Evolutionary conservation across 2,329 filamentous ascomycete species (phyloP), one percentile per base, ranked within the genome.

Genomic region (Pseudocercospora crystallina): DNA sequence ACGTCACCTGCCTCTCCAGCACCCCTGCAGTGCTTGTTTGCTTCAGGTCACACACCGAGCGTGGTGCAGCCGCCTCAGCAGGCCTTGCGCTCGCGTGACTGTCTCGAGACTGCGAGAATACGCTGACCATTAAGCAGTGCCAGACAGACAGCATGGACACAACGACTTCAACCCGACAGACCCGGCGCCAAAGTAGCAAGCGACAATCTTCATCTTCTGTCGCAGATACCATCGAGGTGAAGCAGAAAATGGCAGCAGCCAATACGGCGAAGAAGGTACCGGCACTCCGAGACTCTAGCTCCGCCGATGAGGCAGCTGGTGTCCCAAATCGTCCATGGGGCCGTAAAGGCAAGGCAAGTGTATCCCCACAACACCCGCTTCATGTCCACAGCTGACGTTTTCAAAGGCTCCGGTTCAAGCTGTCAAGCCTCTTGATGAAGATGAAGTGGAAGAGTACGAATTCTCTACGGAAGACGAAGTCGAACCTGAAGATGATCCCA

Each of bases 381-480:
- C 20, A 26, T 32, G 10, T 9, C 15, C 47, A 51, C 13, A 37
- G 29, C 48, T 26, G 36, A 30, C 17, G 36, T n/a, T 26, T 34
- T 39, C 45, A 5, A 41, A 53, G 5, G 45, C 47, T 43, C 30
- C 42, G 11, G 35, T 17, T 8, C 31, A 35, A 12, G 26, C 29
- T 34, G 13, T 30, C 29, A 14, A 30, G 30, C 31, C 33, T 30
- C 34, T 47, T 11, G 20, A 38, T 32, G 45, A 40, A 12, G 20
- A 51, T 20, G 51, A 54, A 15, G 36, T 79, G 17, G 52, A 58
- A 37, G 52, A 59, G 39, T 47, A 44, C 34, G 43, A 40, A n/a
- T 47, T 44, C 34, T 43, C 51, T 11, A 45, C 51, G 34, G 52
- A 57, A 11, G 53, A 58, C 38, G 38, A 53, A 13, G 45, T 60